Evolutionary conservation across 805 yeast genomes (phyloP), one percentile per base, ranked within the genome.

Genomic region (Huiozyma sinensis): DNA sequence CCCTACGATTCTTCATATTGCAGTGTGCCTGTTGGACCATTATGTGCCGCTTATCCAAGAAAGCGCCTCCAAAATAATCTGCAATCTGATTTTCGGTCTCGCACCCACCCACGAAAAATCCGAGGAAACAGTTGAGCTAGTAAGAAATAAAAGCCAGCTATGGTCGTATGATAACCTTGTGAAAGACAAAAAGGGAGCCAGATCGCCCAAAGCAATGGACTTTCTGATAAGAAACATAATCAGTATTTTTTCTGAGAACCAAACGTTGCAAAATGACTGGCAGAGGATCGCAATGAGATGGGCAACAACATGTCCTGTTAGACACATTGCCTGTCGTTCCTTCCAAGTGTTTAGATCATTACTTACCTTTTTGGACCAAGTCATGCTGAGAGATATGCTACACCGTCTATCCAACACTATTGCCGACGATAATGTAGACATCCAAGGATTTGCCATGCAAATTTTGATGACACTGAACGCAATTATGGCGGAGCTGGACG

Each of bases 241-340:
- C 33, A 74, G 71, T 27, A 70, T 83, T 0, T 77, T 87, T 51
- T 65, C 70, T 0, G 61, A 69, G 0, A 63, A 66, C 27, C 75
- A 79, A 0, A 63, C 55, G 9, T 66, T 88, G 36, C 94, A 83
- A 57, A 75, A 75, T 36, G 84, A 81, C 41, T 92, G 98, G 98
- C 81, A 95, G 41, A 68, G 81, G 32, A 77, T 76, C 3, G 82
- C 97, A 0, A 68, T 94, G 33, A 71, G 74, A 29, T 92, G 98
- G 98, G 97, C 98, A 0, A 92, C 98, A 0, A 81, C 95, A 1
- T 92, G 97, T 66, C 94, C 97, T 2, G 97, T 90, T 1, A 73
- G 97, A 56, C 99, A 94, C 59, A 76, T 92, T 52, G 98, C 99
- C 0, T 92, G 98, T 52, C 74, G 98, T 28, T 89, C 97, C 0